phyloP scores from a whole-genome alignment of 108 stramenopile species.

The Cyclotella choctawhatcheeana region DNA sequence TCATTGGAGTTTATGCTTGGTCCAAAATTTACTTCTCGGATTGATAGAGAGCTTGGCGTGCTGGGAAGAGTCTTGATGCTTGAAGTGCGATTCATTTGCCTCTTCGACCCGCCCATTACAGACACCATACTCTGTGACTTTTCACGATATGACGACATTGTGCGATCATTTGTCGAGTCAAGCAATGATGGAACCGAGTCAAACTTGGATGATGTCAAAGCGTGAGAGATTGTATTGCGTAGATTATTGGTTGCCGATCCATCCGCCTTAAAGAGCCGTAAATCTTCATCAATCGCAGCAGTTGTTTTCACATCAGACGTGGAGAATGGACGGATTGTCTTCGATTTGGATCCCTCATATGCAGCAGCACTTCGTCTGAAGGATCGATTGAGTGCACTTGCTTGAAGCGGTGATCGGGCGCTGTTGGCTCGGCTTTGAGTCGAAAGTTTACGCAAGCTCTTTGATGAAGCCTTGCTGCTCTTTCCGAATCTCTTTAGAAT shows the following conservation, averaged over 20 bases:
- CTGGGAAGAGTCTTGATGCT: background rate
- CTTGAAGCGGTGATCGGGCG: background rate
- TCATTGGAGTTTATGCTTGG: slow-evolving; percentile 46
- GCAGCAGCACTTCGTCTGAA: background rate
- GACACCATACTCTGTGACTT: background rate
- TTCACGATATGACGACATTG: slow-evolving; percentile 4
- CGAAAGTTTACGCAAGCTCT: background rate
- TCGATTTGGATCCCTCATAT: background rate
- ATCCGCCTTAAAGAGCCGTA: slow-evolving; percentile 54
- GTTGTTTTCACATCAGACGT: background rate
- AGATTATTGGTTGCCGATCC: slow-evolving; percentile 58
- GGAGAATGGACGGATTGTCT: background rate
- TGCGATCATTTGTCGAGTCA: slow-evolving; percentile 21
- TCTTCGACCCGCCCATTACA: background rate
- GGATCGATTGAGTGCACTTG: slow-evolving; percentile 10
- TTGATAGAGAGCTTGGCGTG: slow-evolving; percentile 36
- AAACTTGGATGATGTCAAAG: slow-evolving; percentile 55
- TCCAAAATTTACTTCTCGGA: slow-evolving; percentile 52
- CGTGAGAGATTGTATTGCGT: slow-evolving; percentile 51
- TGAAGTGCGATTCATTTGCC: background rate
- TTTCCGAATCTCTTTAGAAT: slow-evolving; percentile 15
- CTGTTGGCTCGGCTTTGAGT: too few species aligned
- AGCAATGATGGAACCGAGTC: slow-evolving; percentile 72
- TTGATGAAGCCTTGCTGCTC: background rate
- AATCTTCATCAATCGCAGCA: slow-evolving; percentile 17